Conservation (phyloP, 306 rosid species). For the Fagus sylvatica region DNA sequence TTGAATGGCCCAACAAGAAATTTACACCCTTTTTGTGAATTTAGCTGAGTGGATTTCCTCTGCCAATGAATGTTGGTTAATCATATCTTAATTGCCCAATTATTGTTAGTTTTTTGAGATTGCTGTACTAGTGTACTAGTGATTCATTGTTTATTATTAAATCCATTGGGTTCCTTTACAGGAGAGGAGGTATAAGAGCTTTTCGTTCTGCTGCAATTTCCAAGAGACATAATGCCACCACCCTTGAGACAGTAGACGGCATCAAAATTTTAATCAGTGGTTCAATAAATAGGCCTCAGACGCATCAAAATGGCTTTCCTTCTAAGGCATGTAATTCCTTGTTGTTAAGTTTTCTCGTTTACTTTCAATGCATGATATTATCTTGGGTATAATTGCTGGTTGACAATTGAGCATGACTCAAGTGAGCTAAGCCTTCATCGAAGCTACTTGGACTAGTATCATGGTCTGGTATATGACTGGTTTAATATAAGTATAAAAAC, state of each 20-base stretch:
- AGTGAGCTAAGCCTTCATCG: too few relatives aligned
- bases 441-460: not conserved
- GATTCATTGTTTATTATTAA: not conserved
- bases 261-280: conserved; percentile 30
- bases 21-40: too few relatives aligned
- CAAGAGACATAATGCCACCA: conserved; percentile 37
- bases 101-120: not conserved
- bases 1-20: not conserved
- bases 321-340: conserved; percentile 28
- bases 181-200: conserved; percentile 32
- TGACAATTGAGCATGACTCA: not conserved
- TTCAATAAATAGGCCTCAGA: conserved; percentile 37
- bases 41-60: not conserved
- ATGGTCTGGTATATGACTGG: not conserved
- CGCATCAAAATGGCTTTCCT: conserved; percentile 43
- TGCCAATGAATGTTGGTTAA: not conserved
- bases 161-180: conserved; percentile 8
- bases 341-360: not conserved
- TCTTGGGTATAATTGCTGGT: not conserved
- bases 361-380: not conserved
- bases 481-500: not conserved
- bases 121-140: not conserved
- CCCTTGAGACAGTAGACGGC: conserved; percentile 46
- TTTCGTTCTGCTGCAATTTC: conserved; percentile 42
- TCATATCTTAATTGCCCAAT: not conserved